Base-by-base conservation (phyloP, 495 filamentous ascomycete genomes). In the Aspergillus panamensis region DNA sequence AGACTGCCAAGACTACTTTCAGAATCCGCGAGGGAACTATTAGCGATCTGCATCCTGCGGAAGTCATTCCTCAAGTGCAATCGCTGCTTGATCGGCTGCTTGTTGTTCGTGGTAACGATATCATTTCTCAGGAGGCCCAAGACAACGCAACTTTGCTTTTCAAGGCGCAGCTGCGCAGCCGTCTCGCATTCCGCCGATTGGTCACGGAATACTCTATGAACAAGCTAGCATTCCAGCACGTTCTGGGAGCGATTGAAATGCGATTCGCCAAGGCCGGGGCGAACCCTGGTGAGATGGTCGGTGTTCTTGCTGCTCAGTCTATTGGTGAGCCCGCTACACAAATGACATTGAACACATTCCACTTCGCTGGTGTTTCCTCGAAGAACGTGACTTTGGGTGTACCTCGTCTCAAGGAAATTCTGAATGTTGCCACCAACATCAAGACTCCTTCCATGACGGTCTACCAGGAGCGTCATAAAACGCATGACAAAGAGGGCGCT, bases 301-400 rank as follows among this genome's bases (percentile, higher is more conserved):
- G 94, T 70, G 95, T 97, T 32, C 81, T 99, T 66, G 94, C 94
- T 54, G 94, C 94, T 10, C 94, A 99, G 74, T 97, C 92, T 25
- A 97, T 99, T 72, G 94, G 94, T 78, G 94, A 99, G 71, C 94
- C 94, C 17, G 94, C 94, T 44, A 99, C 94, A 2, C 94, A 99
- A 77, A 99, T 99, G 94, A 99, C 94, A 0, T 73, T 99, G 48
- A 99, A 99, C 74, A 99, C 94, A 29, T 99, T 99, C 86, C 94
- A 99, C 82, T 97, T 99, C 75, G 91, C 94, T 72, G 94, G 94
- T 95, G 91, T 98, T 43, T 95, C 95, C 1, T 96, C 94, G 20
- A 99, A 99, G 86, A 99, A 97, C 80, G 91, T 97, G 49, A 99
- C 94, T 20, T 88, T 97, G 52, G 94, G 94, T 89, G 94, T 99